Evolutionary conservation across 805 yeast species (phyloP).

Genomic region (Pichia rugopelliculosa): DNA sequence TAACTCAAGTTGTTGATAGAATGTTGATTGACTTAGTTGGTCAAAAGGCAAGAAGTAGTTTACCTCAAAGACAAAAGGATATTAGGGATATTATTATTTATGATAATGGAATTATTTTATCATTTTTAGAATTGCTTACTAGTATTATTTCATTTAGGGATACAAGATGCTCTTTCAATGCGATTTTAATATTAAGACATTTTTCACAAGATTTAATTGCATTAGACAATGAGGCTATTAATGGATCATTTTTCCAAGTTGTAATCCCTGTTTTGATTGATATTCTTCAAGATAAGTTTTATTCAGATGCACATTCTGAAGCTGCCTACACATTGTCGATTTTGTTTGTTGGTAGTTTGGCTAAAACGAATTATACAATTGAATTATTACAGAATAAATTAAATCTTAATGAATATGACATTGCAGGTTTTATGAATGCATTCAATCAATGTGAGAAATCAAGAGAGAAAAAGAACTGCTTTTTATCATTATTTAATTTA

Average conservation of each 20-base stretch:
- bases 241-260: conserved; percentile 54
- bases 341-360: conserved; percentile 64
- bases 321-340: conserved; percentile 85
- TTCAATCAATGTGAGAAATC: conserved; percentile 58
- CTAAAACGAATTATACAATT: conserved; percentile 63
- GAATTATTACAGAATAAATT: conserved; percentile 47
- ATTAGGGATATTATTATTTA: conserved; percentile 61
- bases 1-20: conserved; percentile 86
- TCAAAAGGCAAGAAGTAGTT: conserved; percentile 46
- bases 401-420: conserved; percentile 45
- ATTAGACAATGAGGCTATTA: conserved; percentile 63
- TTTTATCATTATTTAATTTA: conserved; percentile 60
- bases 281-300: conserved; percentile 66
- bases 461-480: conserved; percentile 73
- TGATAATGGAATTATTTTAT: conserved; percentile 62
- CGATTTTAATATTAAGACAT: conserved; percentile 71
- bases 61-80: conserved; percentile 54
- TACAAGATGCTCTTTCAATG: conserved; percentile 87
- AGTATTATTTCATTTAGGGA: conserved; percentile 80
- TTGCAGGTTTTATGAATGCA: conserved; percentile 56
- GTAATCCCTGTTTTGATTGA: conserved; percentile 63
- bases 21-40: conserved; percentile 82
- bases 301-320: conserved; percentile 82
- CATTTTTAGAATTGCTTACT: conserved; percentile 65
- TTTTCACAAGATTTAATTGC: conserved; percentile 62